Evolutionary conservation across 306 rosid genomes (phyloP), one percentile per base, ranked within the genome.

Genomic region (Malus sylvestris): DNA sequence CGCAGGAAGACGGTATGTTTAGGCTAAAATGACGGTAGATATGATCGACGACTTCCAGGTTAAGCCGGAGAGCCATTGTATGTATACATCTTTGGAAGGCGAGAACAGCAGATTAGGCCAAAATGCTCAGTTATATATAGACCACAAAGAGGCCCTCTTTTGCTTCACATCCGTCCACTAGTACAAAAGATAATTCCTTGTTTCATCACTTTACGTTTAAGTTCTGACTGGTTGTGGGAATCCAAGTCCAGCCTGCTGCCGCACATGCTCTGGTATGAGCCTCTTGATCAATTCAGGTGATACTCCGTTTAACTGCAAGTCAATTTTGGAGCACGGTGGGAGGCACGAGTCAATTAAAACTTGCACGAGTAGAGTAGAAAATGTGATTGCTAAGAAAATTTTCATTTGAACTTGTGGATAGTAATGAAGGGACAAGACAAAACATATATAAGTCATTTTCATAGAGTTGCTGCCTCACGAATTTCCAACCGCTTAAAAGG

Each of bases 211-310:
- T 79, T 72, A 81, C 78, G 77, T 82, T 82, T 86, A 88, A 71
- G 89, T 85, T 72, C 91, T 86, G 64, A 77, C 82, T 44, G 93
- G 86, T 73, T 78, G 86, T 8, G 87, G 82, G 67, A 89, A 81
- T 78, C 86, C 76, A 8, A 83, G 82, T 71, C 89, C 89, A 23
- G 61, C 46, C 81, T 85, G 95, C 87, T 90, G 87, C 86, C 97
- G 86, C 20, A 87, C 71, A 35, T 94, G 93, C 84, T 92, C 98
- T 14, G 98, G 98, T 82, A 90, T 87, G 68, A 94, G 95, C 87
- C 86, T 87, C 65, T 78, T 81, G 80, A 94, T 87, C 86, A 92
- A 81, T 65, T 94, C 98, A 1, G 91, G 88, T 51, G 92, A 82
- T 22, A 85, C 95, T 81, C 91, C 97, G n/a, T 79, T 79, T 68